phyloP scores from a whole-genome alignment of 768 basidiomycete species.

The Mycena pura region DNA sequence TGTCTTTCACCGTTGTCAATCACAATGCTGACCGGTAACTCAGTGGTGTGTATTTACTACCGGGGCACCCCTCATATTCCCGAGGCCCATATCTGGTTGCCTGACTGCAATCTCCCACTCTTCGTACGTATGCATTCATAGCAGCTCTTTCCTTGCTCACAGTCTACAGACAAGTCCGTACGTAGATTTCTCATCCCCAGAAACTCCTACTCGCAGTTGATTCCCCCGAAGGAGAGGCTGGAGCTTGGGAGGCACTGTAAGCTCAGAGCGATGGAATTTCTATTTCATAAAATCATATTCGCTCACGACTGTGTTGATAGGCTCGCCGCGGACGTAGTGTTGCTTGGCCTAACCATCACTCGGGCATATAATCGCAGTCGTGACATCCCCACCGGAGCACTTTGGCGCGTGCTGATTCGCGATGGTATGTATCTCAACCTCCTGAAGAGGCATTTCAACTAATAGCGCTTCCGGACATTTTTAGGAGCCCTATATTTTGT shows the following conservation, averaged over 20 bases:
- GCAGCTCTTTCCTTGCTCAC: background rate
- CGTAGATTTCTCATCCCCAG: background rate
- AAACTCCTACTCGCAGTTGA: background rate
- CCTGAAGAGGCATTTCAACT: background rate
- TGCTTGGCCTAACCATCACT: background rate
- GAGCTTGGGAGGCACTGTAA: background rate
- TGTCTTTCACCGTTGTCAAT: background rate
- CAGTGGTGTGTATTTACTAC: background rate
- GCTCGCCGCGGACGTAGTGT: background rate
- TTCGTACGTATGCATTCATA: background rate
- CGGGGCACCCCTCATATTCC: background rate
- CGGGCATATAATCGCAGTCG: background rate
- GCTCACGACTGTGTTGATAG: background rate
- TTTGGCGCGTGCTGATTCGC: background rate
- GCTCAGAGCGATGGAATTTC: too few relatives aligned
- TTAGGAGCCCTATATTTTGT: background rate
- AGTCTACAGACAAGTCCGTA: background rate
- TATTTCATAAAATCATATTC: background rate
- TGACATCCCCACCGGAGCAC: background rate
- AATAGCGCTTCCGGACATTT: background rate
- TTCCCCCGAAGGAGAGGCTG: background rate
- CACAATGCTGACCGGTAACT: background rate
- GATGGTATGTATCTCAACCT: background rate
- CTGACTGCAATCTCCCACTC: background rate
- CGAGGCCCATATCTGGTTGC: background rate